Base-by-base conservation (phyloP, 331 rosid genomes). In the Acacia pycnantha region DNA sequence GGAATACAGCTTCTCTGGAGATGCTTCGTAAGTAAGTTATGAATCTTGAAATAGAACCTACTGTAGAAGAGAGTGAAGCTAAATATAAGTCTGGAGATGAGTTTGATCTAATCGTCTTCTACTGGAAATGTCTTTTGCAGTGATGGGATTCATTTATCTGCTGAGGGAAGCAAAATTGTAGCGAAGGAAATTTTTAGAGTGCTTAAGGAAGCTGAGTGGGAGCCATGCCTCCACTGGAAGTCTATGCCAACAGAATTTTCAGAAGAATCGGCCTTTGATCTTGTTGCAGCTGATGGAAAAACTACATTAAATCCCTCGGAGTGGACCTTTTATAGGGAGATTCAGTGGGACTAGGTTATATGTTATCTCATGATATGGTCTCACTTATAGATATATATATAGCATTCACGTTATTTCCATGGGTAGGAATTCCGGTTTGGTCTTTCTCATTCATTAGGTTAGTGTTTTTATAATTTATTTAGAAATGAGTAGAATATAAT, bases 71-170 rank as follows among this genome's bases (percentile, higher is more conserved):
- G 13, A 72, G 54, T 47, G 35, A 27, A 77, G 46, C 3, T 31
- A 77, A 83, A 12, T 50, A 13, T 50, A 31, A 73, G 46, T 77
- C 61, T 47, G 61, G 67, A 15, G 68, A 40, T 54, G 35, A 65
- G 15, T 70, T 43, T 53, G 31, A 81, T 81, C 5, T 37, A 6
- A 37, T 37, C 2, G 3, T 64, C 50, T 54, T 47, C 41, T 51
- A 77, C 35, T 72, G 74, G 47, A 0, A 24, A 77, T 74, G 67
- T 8, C 19, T 67, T 35, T 61, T 69, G 82, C 89, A 96, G 98
- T 70, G 98, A 94, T 66, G 99, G 98, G 51, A 40, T 96, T 81
- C 99, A 96, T 92, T 91, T 96, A 59, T 89, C 99, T 3, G 89
- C 91, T 5, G 97, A 91, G 82, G 99, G 98, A 79, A 96, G 97